Evolutionary conservation across 2,329 filamentous ascomycete genomes (phyloP), one percentile per base, ranked within the genome.

Genomic region (Monosporascus sp.): DNA sequence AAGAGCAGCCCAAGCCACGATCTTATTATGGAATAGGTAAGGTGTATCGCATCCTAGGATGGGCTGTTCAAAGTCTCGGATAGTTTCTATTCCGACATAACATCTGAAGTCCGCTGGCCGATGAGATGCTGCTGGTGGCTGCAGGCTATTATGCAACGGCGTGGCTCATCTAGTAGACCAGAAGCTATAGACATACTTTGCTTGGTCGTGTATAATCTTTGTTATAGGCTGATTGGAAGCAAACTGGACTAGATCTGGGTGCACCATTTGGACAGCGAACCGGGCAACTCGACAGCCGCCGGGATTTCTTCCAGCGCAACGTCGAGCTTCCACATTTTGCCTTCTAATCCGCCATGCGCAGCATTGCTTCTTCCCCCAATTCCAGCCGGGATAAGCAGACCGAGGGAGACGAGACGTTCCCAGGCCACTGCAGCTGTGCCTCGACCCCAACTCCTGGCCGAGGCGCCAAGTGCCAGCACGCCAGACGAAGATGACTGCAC

Each of bases 261-360:
- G 74, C 89, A 94, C 89, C 89, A 94, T 65, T 82, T 85, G 37
- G 78, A 79, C 75, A 89, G 72, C 25, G 85, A 80, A 3, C 73
- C 72, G 52, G 77, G 79, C 49, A 87, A 67, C 65, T 80, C 81
- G 50, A 83, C 81, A 15, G 77, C 81, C 24, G 76, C 72, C 1
- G 85, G 83, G 62, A 94, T 89, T 76, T 95, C 90, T 68, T 92
- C 88, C 52, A 94, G 73, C 48, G 80, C 81, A 31, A 94, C 83
- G 68, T 94, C 89, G 36, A 88, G 81, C 70, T 84, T 85, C 75
- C 86, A 87, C 85, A 88, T 87, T 67, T 81, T 82, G 53, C 80
- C 81, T 65, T 84, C 83, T 18, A 83, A 67, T 3, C 82, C 82
- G 17, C 77, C 77, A 50, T 81, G 74, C 18, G 77, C 77, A 25